These are phyloP conservation scores for Mycena vulgaris DNA, from an alignment of 768 basidiomycete species.

Conservation along the genomic window DNA sequence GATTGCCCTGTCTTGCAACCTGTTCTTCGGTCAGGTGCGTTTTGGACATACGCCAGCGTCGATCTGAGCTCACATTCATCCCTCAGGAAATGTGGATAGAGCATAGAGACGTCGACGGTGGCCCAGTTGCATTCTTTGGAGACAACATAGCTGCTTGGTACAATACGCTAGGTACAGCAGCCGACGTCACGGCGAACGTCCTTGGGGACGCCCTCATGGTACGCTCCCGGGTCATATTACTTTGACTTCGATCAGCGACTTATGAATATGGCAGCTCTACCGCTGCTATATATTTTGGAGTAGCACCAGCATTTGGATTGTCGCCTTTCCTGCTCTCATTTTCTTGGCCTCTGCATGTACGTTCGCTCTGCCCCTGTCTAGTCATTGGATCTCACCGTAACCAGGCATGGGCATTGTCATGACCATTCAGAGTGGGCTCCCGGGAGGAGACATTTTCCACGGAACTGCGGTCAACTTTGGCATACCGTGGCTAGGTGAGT, in stretches of 20 bases:
- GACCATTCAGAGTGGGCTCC: constrained; percentile 43
- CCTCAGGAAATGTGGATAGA: constrained; percentile 39
- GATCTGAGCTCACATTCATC: background rate
- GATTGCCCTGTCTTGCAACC: constrained; percentile 21
- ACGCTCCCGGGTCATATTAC: too few relatives aligned
- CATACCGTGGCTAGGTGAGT: constrained; percentile 45
- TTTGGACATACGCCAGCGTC: background rate
- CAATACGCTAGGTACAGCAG: constrained; percentile 48
- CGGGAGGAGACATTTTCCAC: constrained; percentile 42
- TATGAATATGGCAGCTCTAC: constrained; percentile 41
- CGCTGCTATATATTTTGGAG: constrained; percentile 53
- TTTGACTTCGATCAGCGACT: background rate
- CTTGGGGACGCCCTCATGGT: constrained; percentile 54
- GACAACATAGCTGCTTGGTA: constrained; percentile 47
- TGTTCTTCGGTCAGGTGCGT: background rate
- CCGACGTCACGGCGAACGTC: constrained; percentile 47
- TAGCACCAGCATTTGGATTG: constrained; percentile 14
- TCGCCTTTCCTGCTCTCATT: constrained; percentile 34
- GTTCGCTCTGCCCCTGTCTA: background rate
- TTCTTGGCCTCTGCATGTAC: constrained; percentile 36
- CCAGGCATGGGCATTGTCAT: constrained; percentile 49
- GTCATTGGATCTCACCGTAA: background rate
- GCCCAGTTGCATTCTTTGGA: too few relatives aligned
- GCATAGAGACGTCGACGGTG: constrained; percentile 46
- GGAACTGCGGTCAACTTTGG: constrained; percentile 45